phyloP scores from a whole-genome alignment of 148 eudicot genomes.

The Dysphania ambrosioides region DNA sequence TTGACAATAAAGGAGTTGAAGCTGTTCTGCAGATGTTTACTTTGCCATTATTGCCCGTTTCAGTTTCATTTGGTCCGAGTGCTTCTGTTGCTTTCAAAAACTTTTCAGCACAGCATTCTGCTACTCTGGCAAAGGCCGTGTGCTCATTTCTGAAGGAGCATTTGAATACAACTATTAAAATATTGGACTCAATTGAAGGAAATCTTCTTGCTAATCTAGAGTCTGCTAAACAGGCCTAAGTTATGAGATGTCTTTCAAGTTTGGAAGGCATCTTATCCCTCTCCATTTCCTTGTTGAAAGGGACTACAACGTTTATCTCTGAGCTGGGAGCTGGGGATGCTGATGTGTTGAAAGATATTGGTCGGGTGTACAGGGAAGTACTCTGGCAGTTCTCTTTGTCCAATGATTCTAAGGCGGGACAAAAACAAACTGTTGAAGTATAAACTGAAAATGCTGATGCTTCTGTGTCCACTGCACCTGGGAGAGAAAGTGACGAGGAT shows the following conservation, averaged over 20 bases:
- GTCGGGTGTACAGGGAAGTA: constrained; percentile 74
- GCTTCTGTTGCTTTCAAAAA: constrained; percentile 84
- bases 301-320: constrained; percentile 66
- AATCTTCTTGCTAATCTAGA: constrained; percentile 60
- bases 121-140: constrained; percentile 77
- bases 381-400: constrained; percentile 84
- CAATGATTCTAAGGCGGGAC: constrained; percentile 71
- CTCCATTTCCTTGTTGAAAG: constrained; percentile 76
- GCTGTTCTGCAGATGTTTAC: constrained; percentile 70
- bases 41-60: constrained; percentile 73
- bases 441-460: constrained; percentile 64
- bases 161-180: constrained; percentile 54
- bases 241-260: constrained; percentile 67
- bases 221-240: constrained; percentile 46
- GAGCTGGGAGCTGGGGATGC: constrained; percentile 90
- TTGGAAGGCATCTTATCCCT: constrained; percentile 79
- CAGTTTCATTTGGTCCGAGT: constrained; percentile 83
- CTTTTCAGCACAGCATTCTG: constrained; percentile 90
- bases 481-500: constrained; percentile 95
- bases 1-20: constrained; percentile 90
- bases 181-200: constrained; percentile 57
- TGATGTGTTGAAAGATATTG: constrained; percentile 89
- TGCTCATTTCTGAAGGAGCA: constrained; percentile 82
- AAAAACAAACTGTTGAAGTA: constrained; percentile 53
- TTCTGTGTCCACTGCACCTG: constrained; percentile 46